Evolutionary conservation across 2,329 filamentous ascomycete genomes (phyloP).

Genomic region (Diaporthe citriasiana): DNA sequence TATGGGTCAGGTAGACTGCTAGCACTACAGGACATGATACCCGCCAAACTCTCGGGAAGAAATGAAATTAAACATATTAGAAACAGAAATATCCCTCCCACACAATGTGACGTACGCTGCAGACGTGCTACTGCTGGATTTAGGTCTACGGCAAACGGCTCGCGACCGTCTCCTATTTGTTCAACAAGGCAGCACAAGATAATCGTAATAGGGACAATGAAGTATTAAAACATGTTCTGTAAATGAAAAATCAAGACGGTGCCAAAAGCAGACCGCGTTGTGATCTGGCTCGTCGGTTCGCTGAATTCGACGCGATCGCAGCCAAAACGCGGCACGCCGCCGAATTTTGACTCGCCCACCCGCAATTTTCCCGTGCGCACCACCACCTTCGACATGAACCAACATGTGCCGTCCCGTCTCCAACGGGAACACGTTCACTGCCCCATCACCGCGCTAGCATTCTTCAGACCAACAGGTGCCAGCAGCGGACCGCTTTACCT

Average conservation of each 20-base stretch:
- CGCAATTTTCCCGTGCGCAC: constrained; percentile 12
- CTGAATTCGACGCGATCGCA: not conserved
- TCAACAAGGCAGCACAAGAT: not conserved
- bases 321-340: not conserved
- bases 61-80: constrained; percentile 30
- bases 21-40: constrained; percentile 40
- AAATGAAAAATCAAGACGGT: not conserved
- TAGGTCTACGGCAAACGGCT: not conserved
- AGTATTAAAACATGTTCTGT: not conserved
- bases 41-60: constrained; percentile 19
- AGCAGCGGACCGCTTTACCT: constrained; percentile 56
- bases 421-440: constrained; percentile 59
- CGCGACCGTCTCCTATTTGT: no score
- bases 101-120: not conserved
- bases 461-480: constrained; percentile 54
- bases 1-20: constrained; percentile 36
- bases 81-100: not conserved
- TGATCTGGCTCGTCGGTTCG: not conserved
- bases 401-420: constrained; percentile 36
- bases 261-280: not conserved
- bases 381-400: constrained; percentile 35
- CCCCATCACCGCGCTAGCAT: constrained; percentile 72
- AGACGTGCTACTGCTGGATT: not conserved
- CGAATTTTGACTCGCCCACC: constrained; percentile 32
- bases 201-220: not conserved